Evolutionary conservation across 192 early-diverging fungal species (phyloP), one percentile per base, ranked within the genome.

Genomic region (Rhizophagus sp.): DNA sequence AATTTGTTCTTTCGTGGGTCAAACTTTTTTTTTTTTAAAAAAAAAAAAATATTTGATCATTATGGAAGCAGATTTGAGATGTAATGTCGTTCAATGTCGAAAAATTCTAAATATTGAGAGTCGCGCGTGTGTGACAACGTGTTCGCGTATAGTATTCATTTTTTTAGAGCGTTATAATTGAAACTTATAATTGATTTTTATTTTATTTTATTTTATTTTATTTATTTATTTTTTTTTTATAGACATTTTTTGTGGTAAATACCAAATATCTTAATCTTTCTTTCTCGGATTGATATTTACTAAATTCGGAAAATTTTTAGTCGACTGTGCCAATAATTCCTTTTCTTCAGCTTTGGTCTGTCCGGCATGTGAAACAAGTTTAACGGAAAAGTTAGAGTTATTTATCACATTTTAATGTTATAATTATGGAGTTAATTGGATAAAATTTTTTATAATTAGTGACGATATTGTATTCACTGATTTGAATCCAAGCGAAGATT

Each of bases 241-340:
- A 93, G 91, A 93, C 75, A 87, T 94, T 19, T 93, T 93, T 84
- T 94, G 92, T 79, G 83, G 78, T 79, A 79, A 30, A 22, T 41
- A 0, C 1, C 15, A 57, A 57, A 12, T 57, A 57, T 57, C 7
- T 8, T 41, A 5, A 19, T 15, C 15, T 57, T 57, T 57, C 12
- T 19, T 57, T 52, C 15, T 12, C 13, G 12, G 15, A 57, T 22
- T 15, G 13, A 5, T 5, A 0, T 6, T 66, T 30, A 66, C 71
- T 73, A 73, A 33, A 75, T 75, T 75, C 24, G 5, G 4, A 49
- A 34, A 25, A 25, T 71, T 34, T 41, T 4, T 62, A 79, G 78
- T 89, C 34, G 67, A 62, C 4, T 94, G 92, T 74, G 89, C 93
- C 27, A 87, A 81, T 24, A 83, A 70, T 22, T 68, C 85, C 6